Percentiles rank a stretch among this genome's conserved stretches.
phyloP scores from a whole-genome alignment of 1,284 basidiomycete genomes.

The Entoloma clypeatum region DNA sequence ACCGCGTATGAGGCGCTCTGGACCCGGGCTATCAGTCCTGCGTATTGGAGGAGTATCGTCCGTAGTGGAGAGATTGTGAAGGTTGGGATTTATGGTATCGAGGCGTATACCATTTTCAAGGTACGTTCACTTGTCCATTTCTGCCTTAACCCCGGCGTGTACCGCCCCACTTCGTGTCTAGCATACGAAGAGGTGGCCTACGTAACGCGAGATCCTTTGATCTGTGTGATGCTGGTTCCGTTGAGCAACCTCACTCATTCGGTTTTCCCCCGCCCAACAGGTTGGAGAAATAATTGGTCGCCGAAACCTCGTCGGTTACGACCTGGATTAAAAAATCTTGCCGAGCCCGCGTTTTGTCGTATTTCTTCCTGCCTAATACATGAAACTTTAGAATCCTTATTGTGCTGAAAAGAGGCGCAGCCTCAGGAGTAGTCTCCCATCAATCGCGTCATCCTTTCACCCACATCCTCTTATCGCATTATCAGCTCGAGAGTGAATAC shows the following conservation, averaged over 20 bases:
- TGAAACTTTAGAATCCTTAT: too few species aligned
- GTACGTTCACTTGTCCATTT: slow-evolving; percentile 34
- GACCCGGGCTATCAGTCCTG: slow-evolving; percentile 58
- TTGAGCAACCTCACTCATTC: too few species aligned
- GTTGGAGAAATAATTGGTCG: slow-evolving; percentile 91
- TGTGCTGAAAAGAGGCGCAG: too few species aligned
- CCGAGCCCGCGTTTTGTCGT: too few species aligned
- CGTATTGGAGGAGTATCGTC: slow-evolving; percentile 70
- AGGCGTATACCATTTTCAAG: slow-evolving; percentile 88
- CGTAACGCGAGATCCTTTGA: too few species aligned
- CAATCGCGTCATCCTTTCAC: too few species aligned
- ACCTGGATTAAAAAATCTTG: slow-evolving; percentile 66
- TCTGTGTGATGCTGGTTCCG: neutral
- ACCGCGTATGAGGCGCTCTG: slow-evolving; percentile 76
- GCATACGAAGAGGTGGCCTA: too few species aligned
- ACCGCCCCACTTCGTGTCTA: too few species aligned
- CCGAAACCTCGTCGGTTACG: slow-evolving; percentile 83
- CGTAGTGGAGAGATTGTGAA: slow-evolving; percentile 76
- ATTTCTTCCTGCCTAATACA: too few species aligned
- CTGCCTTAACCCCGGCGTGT: neutral
- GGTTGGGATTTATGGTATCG: slow-evolving; percentile 81
- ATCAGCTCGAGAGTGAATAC: too few species aligned
- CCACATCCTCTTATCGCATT: too few species aligned
- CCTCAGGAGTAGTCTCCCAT: too few species aligned
- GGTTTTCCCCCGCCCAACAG: slow-evolving; percentile 31